Evolutionary conservation across 306 rosid species (phyloP).

Genomic region (Cicer pinnatifidum): DNA sequence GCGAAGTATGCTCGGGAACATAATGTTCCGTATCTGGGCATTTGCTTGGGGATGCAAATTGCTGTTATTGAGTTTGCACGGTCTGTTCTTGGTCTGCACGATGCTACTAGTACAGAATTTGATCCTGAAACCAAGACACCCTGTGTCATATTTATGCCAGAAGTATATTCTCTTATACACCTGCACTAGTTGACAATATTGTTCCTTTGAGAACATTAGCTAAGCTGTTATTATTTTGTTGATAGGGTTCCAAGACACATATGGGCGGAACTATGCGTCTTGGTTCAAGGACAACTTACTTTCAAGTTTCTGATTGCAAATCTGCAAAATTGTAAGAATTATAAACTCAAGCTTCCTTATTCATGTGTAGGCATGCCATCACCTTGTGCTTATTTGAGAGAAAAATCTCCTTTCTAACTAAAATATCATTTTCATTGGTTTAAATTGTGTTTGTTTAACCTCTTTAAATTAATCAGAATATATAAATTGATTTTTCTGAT

Average conservation of each 20-base stretch:
- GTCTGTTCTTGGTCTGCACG: slow-evolving; percentile 77
- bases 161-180: slow-evolving; percentile 52
- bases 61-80: slow-evolving; percentile 90
- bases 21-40: slow-evolving; percentile 81
- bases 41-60: slow-evolving; percentile 92
- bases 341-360: slow-evolving; percentile 30
- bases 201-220: slow-evolving; percentile 24
- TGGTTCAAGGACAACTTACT: slow-evolving; percentile 88
- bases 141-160: slow-evolving; percentile 92
- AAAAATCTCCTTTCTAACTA: no score
- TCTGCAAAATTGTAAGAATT: slow-evolving; percentile 86
- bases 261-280: slow-evolving; percentile 99
- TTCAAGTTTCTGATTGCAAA: slow-evolving; percentile 70
- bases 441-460: no score
- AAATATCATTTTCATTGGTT: no score
- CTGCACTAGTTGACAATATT: neutral
- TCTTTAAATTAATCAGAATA: no score
- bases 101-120: slow-evolving; percentile 86
- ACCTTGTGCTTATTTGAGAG: neutral
- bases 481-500: no score
- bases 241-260: slow-evolving; percentile 89
- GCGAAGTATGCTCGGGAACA: slow-evolving; percentile 85
- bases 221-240: slow-evolving; percentile 35
- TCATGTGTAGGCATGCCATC: neutral
- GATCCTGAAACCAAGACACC: slow-evolving; percentile 76